A percentile compares a stretch with the other conserved stretches of the same genome.
phyloP scores from a whole-genome alignment of 768 basidiomycete genomes.

The Suillus luteus region DNA sequence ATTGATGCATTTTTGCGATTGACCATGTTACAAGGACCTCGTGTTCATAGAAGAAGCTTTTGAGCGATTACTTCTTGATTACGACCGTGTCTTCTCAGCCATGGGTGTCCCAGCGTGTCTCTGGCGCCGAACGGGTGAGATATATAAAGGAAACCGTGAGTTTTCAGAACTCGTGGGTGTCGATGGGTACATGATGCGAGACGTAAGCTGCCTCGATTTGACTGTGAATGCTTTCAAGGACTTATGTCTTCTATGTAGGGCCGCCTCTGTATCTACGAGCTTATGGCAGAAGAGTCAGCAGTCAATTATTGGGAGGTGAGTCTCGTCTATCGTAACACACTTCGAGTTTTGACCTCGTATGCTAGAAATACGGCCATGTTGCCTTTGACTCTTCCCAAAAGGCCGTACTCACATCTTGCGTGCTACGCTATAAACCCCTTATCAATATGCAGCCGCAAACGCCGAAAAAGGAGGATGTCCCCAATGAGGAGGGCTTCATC shows the following conservation, averaged over 20 bases:
- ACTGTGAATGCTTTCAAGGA: too few species aligned
- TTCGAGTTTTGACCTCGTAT: background rate
- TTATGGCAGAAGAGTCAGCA: too few species aligned
- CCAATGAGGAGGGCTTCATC: constrained; percentile 72
- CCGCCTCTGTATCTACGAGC: too few species aligned
- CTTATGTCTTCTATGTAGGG: constrained; percentile 43
- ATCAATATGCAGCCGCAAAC: constrained; percentile 43
- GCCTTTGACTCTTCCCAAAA: constrained; percentile 90
- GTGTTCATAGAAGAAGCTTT: constrained; percentile 99
- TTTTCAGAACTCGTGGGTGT: constrained; percentile 90
- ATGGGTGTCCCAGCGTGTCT: constrained; percentile 98
- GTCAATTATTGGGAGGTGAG: constrained; percentile 33
- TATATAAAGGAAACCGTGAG: constrained; percentile 97
- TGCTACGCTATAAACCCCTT: constrained; percentile 75
- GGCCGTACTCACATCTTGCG: constrained; percentile 90
- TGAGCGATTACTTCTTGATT: constrained; percentile 91
- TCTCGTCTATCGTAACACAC: background rate
- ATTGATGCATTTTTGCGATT: background rate
- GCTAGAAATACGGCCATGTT: constrained; percentile 90
- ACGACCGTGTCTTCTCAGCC: constrained; percentile 90
- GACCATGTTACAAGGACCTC: constrained; percentile 59
- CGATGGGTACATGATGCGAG: constrained; percentile 53
- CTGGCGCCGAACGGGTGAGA: constrained; percentile 96
- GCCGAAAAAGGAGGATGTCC: constrained; percentile 32
- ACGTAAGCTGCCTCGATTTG: too few species aligned